A percentile compares a stretch with the other conserved stretches of the same genome.
Conservation (phyloP, 805 yeast genomes). For the Metschnikowia drakensbergensis region DNA sequence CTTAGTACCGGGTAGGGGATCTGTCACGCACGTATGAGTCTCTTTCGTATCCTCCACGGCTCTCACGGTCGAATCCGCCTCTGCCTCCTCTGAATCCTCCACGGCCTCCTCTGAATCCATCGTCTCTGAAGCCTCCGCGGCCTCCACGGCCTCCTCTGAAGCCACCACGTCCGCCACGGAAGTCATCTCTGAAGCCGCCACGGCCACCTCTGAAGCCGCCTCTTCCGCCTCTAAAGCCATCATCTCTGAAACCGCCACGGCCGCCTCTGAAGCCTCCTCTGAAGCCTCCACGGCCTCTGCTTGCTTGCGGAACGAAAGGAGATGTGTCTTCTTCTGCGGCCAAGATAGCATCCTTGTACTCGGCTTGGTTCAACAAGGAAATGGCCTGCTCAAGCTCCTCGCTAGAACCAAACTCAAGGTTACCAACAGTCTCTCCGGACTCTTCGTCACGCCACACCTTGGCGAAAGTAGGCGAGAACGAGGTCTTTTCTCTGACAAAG, state of each 20-base stretch:
- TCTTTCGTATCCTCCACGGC: slow-evolving; percentile 42
- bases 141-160: slow-evolving; percentile 33
- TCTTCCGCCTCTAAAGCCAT: slow-evolving; percentile 22
- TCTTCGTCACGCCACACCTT: slow-evolving; percentile 48
- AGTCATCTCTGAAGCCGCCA: slow-evolving; percentile 37
- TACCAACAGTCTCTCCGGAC: slow-evolving; percentile 45
- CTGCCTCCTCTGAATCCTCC: slow-evolving; percentile 39
- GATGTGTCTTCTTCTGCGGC: slow-evolving; percentile 76
- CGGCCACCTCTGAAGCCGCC: slow-evolving; percentile 47
- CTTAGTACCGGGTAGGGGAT: slow-evolving; percentile 70
- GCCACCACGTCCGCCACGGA: slow-evolving; percentile 28
- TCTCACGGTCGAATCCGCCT: slow-evolving; percentile 48
- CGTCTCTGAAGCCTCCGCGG: slow-evolving; percentile 11
- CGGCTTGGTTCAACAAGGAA: slow-evolving; percentile 65
- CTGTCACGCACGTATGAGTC: slow-evolving; percentile 49
- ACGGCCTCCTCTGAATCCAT: slow-evolving; percentile 36
- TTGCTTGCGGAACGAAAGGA: slow-evolving; percentile 53
- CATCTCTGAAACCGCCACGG: slow-evolving; percentile 37
- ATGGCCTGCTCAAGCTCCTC: slow-evolving; percentile 76
- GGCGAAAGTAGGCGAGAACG: slow-evolving; percentile 59
- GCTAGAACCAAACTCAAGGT: slow-evolving; percentile 56
- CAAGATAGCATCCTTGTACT: slow-evolving; percentile 65
- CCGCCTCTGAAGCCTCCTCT: slow-evolving; percentile 41
- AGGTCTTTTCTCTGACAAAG: slow-evolving; percentile 73
- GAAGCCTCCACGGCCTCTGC: slow-evolving; percentile 39